Base-by-base conservation (phyloP, 1,284 basidiomycete genomes). In the Ganoderma meredithae region DNA sequence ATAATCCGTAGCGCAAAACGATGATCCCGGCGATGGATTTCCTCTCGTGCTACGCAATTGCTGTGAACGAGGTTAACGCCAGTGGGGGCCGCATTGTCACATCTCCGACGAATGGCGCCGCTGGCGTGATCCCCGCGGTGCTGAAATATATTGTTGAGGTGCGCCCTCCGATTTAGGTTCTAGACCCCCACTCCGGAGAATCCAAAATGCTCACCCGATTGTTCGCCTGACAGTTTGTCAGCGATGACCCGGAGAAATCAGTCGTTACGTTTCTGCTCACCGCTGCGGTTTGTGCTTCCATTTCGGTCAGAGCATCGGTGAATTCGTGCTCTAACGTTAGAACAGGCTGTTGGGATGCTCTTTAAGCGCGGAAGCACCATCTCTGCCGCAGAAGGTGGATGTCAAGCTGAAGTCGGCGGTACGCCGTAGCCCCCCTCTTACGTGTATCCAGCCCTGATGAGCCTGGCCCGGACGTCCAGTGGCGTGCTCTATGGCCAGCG, bases 321-420 rank as follows among this genome's bases (percentile, higher is more conserved):
- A 19, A 19, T 25, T 63, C 41, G 33, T 15, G 55, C 33, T 55
- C 33, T 43, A 40, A 60, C 58, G 19, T 55, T 17, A 49, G 10
- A 17, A 15, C 56, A 88, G 96, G 92, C 96, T 1, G 83, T 98
- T 65, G 96, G 96, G 5, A 99, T 99, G 97, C 83, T 99, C 22
- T 98, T 97, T 85, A 99, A 99, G 79, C 89, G 97, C 65, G 97
- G 97, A 27, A 97, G 96, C 65, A 98, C 97, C 0, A 98, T 99
- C 62, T 95, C 92, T 55, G 97, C 97, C 10, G 97, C 97, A 0
- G 97, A 99, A 80, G 96, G 95, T 52, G 95, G 93, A 25, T 95
- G 93, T 77, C 93, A 95, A 78, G 93, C 93, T 27, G 93, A 95
- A 82, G 93, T 95, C 12, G 93, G 93, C 76, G 94, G 94, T 85